Evolutionary conservation across 2,329 filamentous ascomycete genomes (phyloP).

Genomic region (Colletotrichum magnum): DNA sequence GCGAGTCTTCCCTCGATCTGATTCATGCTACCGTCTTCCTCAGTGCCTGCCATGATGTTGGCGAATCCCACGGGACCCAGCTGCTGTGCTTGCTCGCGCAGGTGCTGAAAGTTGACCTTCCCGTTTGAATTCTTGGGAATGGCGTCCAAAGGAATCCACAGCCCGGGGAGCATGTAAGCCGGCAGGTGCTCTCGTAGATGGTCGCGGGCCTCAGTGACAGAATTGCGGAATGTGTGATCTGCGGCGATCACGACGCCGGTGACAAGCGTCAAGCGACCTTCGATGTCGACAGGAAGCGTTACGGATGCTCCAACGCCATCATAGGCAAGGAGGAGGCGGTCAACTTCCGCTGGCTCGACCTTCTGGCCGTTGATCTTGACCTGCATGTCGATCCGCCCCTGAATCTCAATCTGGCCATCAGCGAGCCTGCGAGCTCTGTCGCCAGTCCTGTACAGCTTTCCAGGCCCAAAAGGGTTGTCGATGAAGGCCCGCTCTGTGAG

Average conservation of each 20-base stretch:
- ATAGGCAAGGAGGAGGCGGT: slow-evolving; percentile 25
- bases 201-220: neutral
- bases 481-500: slow-evolving; percentile 16
- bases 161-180: slow-evolving; percentile 45
- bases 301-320: neutral
- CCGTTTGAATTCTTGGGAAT: slow-evolving; percentile 45
- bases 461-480: slow-evolving; percentile 8
- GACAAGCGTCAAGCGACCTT: neutral
- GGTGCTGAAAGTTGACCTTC: slow-evolving; percentile 41
- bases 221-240: neutral
- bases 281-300: neutral
- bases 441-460: slow-evolving; percentile 44
- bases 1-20: slow-evolving; percentile 11
- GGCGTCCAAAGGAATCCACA: slow-evolving; percentile 42
- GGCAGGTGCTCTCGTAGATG: slow-evolving; percentile 34
- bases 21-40: neutral
- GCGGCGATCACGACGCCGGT: neutral
- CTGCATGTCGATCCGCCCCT: slow-evolving; percentile 47
- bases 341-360: slow-evolving; percentile 50
- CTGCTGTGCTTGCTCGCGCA: neutral
- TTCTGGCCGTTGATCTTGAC: slow-evolving; percentile 52
- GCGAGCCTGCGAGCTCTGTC: slow-evolving; percentile 42
- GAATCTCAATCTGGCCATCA: slow-evolving; percentile 45
- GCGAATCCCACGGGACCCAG: slow-evolving; percentile 10
- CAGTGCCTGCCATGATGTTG: neutral